phyloP scores from a whole-genome alignment of 148 eudicot species.

The Rhododendron simsii region DNA sequence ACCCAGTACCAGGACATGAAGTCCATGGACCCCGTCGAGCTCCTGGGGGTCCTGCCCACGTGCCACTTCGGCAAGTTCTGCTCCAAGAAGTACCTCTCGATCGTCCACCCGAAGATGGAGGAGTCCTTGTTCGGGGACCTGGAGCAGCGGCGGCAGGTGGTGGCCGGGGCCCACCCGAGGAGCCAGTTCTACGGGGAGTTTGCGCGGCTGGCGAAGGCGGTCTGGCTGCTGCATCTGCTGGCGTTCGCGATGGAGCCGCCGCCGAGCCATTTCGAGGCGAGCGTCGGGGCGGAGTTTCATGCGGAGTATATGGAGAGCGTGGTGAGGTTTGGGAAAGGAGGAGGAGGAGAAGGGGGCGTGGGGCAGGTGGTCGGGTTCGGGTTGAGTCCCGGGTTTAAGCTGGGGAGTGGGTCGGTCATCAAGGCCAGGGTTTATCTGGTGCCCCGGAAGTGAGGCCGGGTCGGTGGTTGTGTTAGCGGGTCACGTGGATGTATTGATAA shows the following conservation, averaged over 20 bases:
- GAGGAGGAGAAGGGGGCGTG: constrained; percentile 24
- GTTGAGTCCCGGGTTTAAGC: constrained; percentile 88
- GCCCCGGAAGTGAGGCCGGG: constrained; percentile 27
- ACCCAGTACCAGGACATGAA: constrained; percentile 87
- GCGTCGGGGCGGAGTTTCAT: constrained; percentile 74
- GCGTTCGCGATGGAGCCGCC: constrained; percentile 86
- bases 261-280: constrained; percentile 93
- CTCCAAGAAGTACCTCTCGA: constrained; percentile 72
- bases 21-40: constrained; percentile 87
- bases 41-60: constrained; percentile 77
- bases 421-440: constrained; percentile 85
- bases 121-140: constrained; percentile 81
- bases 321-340: constrained; percentile 36
- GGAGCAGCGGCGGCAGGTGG: constrained; percentile 75
- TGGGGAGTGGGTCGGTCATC: constrained; percentile 65
- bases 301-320: constrained; percentile 88
- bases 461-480: not conserved
- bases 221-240: constrained; percentile 91
- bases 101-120: constrained; percentile 94
- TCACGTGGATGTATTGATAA: not conserved
- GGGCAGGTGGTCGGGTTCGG: constrained; percentile 77
- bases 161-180: constrained; percentile 74
- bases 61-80: constrained; percentile 84
- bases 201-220: constrained; percentile 70
- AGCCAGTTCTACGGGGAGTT: constrained; percentile 78